Evolutionary conservation across 306 rosid genomes (phyloP), one percentile per base, ranked within the genome.

Genomic region (Rubus parviflorus): DNA sequence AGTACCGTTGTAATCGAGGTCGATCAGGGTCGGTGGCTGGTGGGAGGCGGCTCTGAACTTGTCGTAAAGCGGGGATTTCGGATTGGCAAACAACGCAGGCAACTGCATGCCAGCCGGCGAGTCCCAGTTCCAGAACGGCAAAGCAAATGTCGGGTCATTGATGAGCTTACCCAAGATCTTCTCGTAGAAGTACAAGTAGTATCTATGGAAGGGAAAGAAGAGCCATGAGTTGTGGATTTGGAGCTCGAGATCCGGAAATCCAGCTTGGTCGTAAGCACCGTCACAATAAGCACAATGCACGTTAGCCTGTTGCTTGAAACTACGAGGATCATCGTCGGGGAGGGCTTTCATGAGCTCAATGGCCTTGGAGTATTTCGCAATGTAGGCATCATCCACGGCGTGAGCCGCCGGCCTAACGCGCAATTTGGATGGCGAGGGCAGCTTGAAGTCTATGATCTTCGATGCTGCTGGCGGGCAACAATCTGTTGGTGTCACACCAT

Each of bases 61-160:
- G 4, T 94, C 89, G 40, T 90, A 90, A 3, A 94, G 91, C 0
- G 97, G 70, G 0, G 98, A 90, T 5, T 46, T 72, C 0, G 76
- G 0, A n/a, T 90, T 70, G 3, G 88, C 57, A 22, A 79, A 90
- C 3, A 91, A 74, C 0, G 65, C 73, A 0, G 98, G 98, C 22
- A 91, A 40, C 19, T 60, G 73, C 96, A 94, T 91, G 38, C 98
- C 98, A 0, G 4, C 16, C 0, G 91, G 93, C 66, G 85, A 38
- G 47, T 94, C 97, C 81, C 90, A 94, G 49, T 93, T 93, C 98
- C 97, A 93, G 71, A 79, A 93, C 0, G 97, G 97, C 6, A 91
- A 35, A 9, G 77, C 57, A 23, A 76, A 77, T 9, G 74, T 87
- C 0, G 93, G 92, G 17, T 92, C 96, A 3, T 72, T 79, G 14